Base-by-base conservation (phyloP, 495 filamentous ascomycete genomes). In the Aspergillus steynii region DNA sequence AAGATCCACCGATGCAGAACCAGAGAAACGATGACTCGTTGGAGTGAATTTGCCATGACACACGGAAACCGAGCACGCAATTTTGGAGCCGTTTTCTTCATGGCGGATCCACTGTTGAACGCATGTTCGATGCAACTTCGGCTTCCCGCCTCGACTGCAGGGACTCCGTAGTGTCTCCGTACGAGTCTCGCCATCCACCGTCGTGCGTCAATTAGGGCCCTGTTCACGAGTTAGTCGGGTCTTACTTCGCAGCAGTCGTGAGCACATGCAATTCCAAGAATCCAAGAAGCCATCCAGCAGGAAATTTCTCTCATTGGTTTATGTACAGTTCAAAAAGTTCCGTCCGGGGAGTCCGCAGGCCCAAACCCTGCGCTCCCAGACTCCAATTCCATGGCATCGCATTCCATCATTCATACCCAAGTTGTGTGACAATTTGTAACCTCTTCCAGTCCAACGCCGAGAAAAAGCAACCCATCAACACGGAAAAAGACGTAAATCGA, bases 61-160 rank as follows among this genome's bases (percentile, higher is more conserved):
- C 82, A 53, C 81, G 66, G 60, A 82, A 79, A 61, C 77, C 79
- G 20, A 80, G 79, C 59, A 83, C 73, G 73, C 66, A 61, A 74
- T 72, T 65, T 49, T 29, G 3, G 42, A 10, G 34, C 54, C 7
- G 14, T n/a, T 45, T 37, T 37, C 9, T 32, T 51, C 60, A 51
- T 26, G 37, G 31, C 31, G 31, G 31, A 34, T 34, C 31, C 31
- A 34, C 31, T 9, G 5, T 3, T 5, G 31, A 34, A 34, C 31
- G 31, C 2, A 34, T 34, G 31, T 34, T 34, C 31, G 31, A 34
- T 34, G 31, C 31, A 34, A 34, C 31, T 15, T 42, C 37, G 37
- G 37, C 10, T 42, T 42, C 10, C 37, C 37, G 37, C 3, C 37
- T 42, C 12, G 37, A 42, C 37, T 42, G 37, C 10, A 7, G 6